These are phyloP conservation scores for Rhizoclosmatium sp. DNA, from an alignment of 192 early-diverging fungal genomes.

Conservation along the genomic window DNA sequence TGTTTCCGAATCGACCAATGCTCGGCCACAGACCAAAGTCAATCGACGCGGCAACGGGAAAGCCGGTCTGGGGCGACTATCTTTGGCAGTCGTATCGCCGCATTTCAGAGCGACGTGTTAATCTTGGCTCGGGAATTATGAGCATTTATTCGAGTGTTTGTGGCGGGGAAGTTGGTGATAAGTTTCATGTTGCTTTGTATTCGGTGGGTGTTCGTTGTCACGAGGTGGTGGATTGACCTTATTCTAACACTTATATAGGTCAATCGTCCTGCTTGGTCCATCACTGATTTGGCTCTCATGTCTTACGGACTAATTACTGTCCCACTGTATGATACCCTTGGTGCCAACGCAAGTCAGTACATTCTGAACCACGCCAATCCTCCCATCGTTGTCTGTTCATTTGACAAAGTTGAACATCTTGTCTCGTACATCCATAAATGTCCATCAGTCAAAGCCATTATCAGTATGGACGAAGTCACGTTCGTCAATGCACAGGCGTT, in stretches of 20 bases:
- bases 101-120: slow-evolving; percentile 40
- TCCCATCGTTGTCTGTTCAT: slow-evolving; percentile 68
- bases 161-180: slow-evolving; percentile 37
- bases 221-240: slow-evolving; percentile 7
- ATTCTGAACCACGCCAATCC: slow-evolving; percentile 87
- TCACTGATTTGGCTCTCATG: slow-evolving; percentile 45
- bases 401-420: slow-evolving; percentile 60
- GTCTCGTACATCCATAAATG: slow-evolving; percentile 41
- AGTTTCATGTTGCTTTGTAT: slow-evolving; percentile 49
- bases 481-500: slow-evolving; percentile 1
- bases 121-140: slow-evolving; percentile 54
- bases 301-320: slow-evolving; percentile 59
- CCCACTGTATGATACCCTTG: slow-evolving; percentile 92
- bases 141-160: slow-evolving; percentile 42
- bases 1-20: slow-evolving; percentile 24
- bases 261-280: slow-evolving; percentile 62
- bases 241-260: too few species aligned
- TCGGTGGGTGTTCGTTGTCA: slow-evolving; percentile 32
- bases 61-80: slow-evolving; percentile 49
- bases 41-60: neutral
- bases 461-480: slow-evolving; percentile 56
- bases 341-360: slow-evolving; percentile 75
- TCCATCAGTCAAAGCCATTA: slow-evolving; percentile 56
- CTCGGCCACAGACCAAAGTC: slow-evolving; percentile 35
- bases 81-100: slow-evolving; percentile 50